A percentile compares a stretch with the other conserved stretches of the same genome.
phyloP scores from a whole-genome alignment of 345 rosid genomes.

The Eutrema yunnanense region DNA sequence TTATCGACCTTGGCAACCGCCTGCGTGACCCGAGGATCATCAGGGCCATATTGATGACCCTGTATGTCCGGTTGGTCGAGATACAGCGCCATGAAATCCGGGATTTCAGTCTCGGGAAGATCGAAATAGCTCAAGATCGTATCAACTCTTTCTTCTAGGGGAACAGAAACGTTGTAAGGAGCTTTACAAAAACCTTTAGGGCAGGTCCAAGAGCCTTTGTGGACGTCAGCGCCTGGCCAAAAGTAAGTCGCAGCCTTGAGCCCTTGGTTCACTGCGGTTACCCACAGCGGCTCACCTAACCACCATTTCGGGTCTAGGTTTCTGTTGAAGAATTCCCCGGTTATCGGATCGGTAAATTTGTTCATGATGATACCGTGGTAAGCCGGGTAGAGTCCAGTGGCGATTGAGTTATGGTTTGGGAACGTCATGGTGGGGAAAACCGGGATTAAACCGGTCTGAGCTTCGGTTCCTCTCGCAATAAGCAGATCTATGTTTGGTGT shows the following conservation, averaged over 20 bases:
- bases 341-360: conserved; percentile 51
- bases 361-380: conserved; percentile 72
- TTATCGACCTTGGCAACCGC: conserved; percentile 57
- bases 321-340: conserved; percentile 53
- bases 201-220: conserved; percentile 76
- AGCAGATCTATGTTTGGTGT: conserved; percentile 70
- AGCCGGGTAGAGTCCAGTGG: conserved; percentile 90
- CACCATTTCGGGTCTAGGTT: conserved; percentile 88
- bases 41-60: conserved; percentile 83
- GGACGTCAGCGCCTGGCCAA: conserved; percentile 97
- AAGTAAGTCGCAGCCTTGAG: conserved; percentile 69
- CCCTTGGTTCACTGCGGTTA: conserved; percentile 70
- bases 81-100: conserved; percentile 65
- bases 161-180: conserved; percentile 56
- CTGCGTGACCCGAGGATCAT: conserved; percentile 64
- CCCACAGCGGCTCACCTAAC: conserved; percentile 93
- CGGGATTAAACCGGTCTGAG: conserved; percentile 75
- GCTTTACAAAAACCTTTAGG: conserved; percentile 46
- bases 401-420: conserved; percentile 87
- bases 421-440: conserved; percentile 86
- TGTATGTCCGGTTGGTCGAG: conserved; percentile 85
- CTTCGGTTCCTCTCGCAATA: conserved; percentile 73
- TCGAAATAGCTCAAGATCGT: conserved; percentile 65
- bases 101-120: conserved; percentile 53
- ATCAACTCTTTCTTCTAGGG: conserved; percentile 75